Evolutionary conservation across 257 asterid species (phyloP), one percentile per base, ranked within the genome.

Genomic region (Anisodus tanguticus): DNA sequence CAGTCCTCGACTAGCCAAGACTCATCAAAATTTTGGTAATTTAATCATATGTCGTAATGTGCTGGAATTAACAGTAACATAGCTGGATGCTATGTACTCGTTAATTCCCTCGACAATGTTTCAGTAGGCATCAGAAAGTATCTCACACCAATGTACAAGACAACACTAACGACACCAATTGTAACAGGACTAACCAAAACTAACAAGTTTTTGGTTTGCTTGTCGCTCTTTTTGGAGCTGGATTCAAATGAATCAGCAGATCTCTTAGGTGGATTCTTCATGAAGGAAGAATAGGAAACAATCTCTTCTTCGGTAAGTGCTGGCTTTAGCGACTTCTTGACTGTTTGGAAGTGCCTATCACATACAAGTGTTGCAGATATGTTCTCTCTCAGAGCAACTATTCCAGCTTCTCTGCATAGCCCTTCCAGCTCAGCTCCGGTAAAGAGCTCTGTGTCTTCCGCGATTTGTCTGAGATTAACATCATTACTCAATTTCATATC

Each of bases 401-500:
- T 93, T 77, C 97, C 99, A 9, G 98, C 98, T 92, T 95, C 98
- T 60, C 88, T 86, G 91, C 99, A 96, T 26, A 96, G 88, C 2
- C 95, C 95, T 86, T 92, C 98, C 66, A 96, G 87, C 88, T 96
- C 99, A 4, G 99, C 99, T 67, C 99, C 99, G 0, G 98, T 93
- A 90, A 91, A 92, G 83, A 91, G 94, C 72, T 94, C 97, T 0
- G 99, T 93, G 6, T 86, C 89, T 85, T 89, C 90, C 47, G 99
- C 98, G 62, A 94, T 90, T 67, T 85, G 89, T 81, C 82, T 84
- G 64, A 96, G 95, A 84, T 94, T 91, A 71, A 96, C 91, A 26
- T 92, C 97, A 10, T 72, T 37, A 15, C 83, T 90, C 76, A 92
- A 85, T 82, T 89, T 91, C 97, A 94, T 96, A 49, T 83, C 88